phyloP scores from a whole-genome alignment of 441 rosid species.

The Aquilaria agallochum region DNA sequence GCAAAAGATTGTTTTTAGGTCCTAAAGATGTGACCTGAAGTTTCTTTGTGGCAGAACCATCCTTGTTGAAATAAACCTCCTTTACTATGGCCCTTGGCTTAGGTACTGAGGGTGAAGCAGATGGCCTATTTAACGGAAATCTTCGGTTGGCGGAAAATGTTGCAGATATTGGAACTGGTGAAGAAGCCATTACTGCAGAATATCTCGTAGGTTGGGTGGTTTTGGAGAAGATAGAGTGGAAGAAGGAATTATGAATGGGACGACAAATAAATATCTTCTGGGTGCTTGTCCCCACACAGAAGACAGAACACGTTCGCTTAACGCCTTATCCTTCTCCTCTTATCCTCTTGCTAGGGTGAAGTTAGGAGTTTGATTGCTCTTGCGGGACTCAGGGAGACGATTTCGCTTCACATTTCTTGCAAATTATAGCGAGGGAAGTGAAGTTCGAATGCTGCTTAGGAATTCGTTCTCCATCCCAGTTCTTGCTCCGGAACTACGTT shows the following conservation, averaged over 20 bases:
- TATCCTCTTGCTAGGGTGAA: too few relatives aligned
- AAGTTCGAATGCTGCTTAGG: too few relatives aligned
- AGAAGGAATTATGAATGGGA: neutral
- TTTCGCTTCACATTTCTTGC: too few relatives aligned
- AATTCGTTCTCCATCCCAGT: too few relatives aligned
- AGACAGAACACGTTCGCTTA: too few relatives aligned
- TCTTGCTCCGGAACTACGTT: too few relatives aligned
- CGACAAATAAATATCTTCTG: too few relatives aligned
- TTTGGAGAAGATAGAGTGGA: neutral
- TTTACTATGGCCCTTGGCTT: conserved; percentile 60
- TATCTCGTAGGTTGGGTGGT: neutral
- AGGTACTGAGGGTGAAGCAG: conserved; percentile 20
- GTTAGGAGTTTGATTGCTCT: too few relatives aligned
- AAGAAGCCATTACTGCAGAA: conserved; percentile 34
- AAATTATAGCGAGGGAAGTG: too few relatives aligned
- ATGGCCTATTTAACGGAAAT: conserved; percentile 17
- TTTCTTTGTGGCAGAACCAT: conserved; percentile 76
- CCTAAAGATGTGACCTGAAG: conserved; percentile 49
- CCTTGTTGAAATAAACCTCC: conserved; percentile 76
- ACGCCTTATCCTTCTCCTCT: too few relatives aligned
- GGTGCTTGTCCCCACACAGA: too few relatives aligned
- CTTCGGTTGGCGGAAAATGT: conserved; percentile 30
- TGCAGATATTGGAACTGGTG: conserved; percentile 45
- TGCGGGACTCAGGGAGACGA: too few relatives aligned
- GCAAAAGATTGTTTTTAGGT: neutral